A percentile compares a stretch with the other conserved stretches of the same genome.
phyloP scores from a whole-genome alignment of 108 stramenopile genomes.

The Cyclotella cryptica region DNA sequence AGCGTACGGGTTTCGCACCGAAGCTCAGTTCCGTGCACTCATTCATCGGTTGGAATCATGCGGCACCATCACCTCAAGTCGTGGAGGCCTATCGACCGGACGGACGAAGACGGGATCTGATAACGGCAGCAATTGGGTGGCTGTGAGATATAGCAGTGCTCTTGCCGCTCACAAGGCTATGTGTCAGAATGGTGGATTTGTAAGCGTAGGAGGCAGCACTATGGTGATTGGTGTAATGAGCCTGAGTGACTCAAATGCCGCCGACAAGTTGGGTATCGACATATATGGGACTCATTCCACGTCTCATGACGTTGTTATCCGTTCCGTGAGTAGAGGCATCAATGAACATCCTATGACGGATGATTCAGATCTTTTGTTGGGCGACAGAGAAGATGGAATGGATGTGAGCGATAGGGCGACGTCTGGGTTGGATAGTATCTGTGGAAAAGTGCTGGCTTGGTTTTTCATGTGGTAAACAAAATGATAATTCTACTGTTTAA shows the following conservation, averaged over 20 bases:
- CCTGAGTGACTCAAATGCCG: conserved; percentile 16
- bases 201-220: conserved; percentile 25
- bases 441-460: conserved; percentile 43
- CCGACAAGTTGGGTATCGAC: conserved; percentile 26
- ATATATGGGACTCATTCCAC: not conserved
- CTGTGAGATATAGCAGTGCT: conserved; percentile 28
- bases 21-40: conserved; percentile 38
- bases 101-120: not conserved
- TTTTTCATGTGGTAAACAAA: conserved; percentile 38
- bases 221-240: conserved; percentile 29
- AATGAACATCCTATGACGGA: not conserved
- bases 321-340: not conserved
- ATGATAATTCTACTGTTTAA: not conserved
- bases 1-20: conserved; percentile 37
- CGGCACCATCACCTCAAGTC: conserved; percentile 27
- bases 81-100: conserved; percentile 20
- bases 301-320: not conserved
- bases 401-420: conserved; percentile 5
- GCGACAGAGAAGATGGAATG: not conserved
- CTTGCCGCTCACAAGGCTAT: conserved; percentile 35
- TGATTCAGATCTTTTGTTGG: conserved; percentile 12
- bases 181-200: conserved; percentile 33
- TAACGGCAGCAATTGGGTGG: conserved; percentile 32
- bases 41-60: conserved; percentile 20
- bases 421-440: conserved; percentile 27